Conservation (phyloP, 352 stramenopile species). For the Phytopythium vexans region DNA sequence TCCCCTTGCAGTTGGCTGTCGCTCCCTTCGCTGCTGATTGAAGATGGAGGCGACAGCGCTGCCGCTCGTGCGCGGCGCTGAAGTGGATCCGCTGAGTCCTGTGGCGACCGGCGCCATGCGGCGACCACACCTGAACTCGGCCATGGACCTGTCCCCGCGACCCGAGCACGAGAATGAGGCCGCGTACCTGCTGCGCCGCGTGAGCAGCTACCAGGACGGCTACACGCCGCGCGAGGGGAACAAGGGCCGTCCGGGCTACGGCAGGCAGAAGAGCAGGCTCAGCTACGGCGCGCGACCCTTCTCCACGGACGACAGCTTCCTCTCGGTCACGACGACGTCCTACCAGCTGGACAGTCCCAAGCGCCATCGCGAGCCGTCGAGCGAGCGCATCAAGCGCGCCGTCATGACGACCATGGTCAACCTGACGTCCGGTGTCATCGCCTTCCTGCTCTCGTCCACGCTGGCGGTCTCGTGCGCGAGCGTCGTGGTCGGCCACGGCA, state of each 20-base stretch:
- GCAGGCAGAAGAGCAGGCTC: constrained; percentile 8
- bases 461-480: constrained; percentile 77
- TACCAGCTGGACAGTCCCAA: not conserved
- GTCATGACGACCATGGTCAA: constrained; percentile 50
- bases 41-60: constrained; percentile 49
- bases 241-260: constrained; percentile 8
- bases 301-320: constrained; percentile 12
- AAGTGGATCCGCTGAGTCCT: constrained; percentile 28
- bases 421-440: constrained; percentile 69
- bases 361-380: constrained; percentile 3
- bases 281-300: constrained; percentile 13
- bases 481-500: constrained; percentile 69
- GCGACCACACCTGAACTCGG: constrained; percentile 32
- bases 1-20: too few relatives aligned
- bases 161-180: constrained; percentile 16
- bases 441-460: constrained; percentile 75
- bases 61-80: constrained; percentile 43
- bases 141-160: constrained; percentile 37
- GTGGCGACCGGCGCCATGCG: not conserved
- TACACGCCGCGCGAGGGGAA: constrained; percentile 10
- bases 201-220: constrained; percentile 56
- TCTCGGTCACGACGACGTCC: not conserved
- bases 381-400: constrained; percentile 14
- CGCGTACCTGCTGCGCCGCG: constrained; percentile 44
- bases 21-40: too few relatives aligned